Base-by-base conservation (phyloP, 2,329 filamentous ascomycete genomes). In the Alternaria longipes region DNA sequence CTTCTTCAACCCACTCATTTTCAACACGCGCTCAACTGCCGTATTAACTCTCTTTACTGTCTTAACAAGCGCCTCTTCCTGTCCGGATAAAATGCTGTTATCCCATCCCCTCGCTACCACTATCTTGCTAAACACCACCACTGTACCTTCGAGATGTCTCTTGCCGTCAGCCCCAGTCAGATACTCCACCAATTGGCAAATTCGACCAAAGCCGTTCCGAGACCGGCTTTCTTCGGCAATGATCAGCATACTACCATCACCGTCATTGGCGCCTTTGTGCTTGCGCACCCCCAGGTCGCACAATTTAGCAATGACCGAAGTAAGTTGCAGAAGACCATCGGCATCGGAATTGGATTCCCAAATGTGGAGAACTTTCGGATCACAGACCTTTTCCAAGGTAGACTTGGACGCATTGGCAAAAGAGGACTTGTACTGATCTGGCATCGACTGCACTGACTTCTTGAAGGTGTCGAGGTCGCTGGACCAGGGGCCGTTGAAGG, bases 321-420 rank as follows among this genome's bases (percentile, higher is more conserved):
- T 71, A 4, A 78, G 59, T 18, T 77, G 76, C 3, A 78, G 59
- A 16, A 78, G 61, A 22, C 64, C 68, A 30, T 78, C 76, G 14
- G 76, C 56, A 30, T 78, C 75, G 1, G 72, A 70, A 12, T 75
- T 68, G 0, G 68, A 64, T 49, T 78, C 75, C 75, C 75, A 78
- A n/a, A 78, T 60, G 47, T 77, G 74, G 1, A 78, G 60, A 11
- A 66, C 67, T 6, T 64, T 47, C 6, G 66, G 28, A 24, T 74
- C 60, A 46, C 70, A 74, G 14, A 76, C 59, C 20, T 65, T 65
- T 16, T 69, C 60, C 0, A 74, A 56, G 3, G 69, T 66, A 1
- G 60, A 49, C 18, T 67, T 63, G 0, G 74, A 75, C 2, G 68
- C 60, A 6, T 51, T 56, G 18, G 66, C 56, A 46, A 77, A 73